Percentiles rank a stretch among this genome's conserved stretches.
Evolutionary conservation across 768 basidiomycete genomes (phyloP).

Genomic region (Tubosaeta sp.): DNA sequence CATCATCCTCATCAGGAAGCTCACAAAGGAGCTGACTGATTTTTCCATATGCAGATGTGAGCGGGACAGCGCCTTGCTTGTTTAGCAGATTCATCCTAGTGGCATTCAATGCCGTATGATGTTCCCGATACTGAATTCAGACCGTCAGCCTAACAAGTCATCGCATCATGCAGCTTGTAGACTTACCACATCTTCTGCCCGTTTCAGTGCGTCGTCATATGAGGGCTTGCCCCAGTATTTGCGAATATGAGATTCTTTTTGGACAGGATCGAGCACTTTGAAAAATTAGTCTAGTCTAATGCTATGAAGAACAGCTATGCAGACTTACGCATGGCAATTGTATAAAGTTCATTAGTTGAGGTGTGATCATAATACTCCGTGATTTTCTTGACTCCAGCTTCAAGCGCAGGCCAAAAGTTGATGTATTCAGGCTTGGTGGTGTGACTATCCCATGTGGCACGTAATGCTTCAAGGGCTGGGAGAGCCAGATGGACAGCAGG

Average conservation of each 20-base stretch:
- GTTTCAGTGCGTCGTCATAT: background rate
- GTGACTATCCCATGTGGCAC: too few relatives aligned
- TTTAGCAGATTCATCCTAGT: too few relatives aligned
- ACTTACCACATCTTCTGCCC: background rate
- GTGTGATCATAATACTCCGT: background rate
- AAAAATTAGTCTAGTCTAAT: too few relatives aligned
- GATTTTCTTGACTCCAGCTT: background rate
- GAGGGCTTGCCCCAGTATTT: background rate
- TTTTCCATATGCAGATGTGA: background rate
- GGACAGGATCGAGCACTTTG: background rate
- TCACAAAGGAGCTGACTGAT: background rate
- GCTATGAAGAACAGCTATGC: background rate
- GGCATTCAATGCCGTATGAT: too few relatives aligned
- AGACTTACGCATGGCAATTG: background rate
- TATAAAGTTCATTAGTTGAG: background rate
- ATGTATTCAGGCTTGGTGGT: background rate
- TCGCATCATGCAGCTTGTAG: too few relatives aligned
- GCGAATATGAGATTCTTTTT: background rate
- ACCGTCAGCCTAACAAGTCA: too few relatives aligned
- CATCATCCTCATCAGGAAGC: background rate
- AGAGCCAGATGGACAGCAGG: too few relatives aligned
- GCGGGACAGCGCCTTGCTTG: too few relatives aligned
- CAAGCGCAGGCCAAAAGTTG: background rate
- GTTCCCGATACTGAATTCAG: too few relatives aligned
- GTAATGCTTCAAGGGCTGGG: too few relatives aligned